Evolutionary conservation across 2,329 filamentous ascomycete species (phyloP), one percentile per base, ranked within the genome.

Genomic region (Penicillium sp.): DNA sequence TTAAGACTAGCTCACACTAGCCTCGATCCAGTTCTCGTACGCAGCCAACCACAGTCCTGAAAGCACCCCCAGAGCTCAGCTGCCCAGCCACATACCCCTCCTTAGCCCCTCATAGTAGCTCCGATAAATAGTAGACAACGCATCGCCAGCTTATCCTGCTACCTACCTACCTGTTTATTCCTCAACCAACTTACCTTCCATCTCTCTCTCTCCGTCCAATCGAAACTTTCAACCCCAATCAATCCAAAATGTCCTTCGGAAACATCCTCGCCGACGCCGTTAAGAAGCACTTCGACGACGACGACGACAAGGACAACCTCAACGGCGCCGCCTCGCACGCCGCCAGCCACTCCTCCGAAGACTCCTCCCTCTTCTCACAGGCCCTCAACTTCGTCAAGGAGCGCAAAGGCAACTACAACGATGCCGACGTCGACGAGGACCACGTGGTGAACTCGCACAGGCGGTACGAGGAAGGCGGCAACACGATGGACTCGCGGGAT

Each of bases 381-480:
- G 87, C 85, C 1, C 73, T 90, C 23, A 79, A 81, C 56, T 81
- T 84, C 73, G 77, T 91, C 45, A 67, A 75, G 11, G 65, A 71
- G 2, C 75, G 78, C 17, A 82, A 86, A 64, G 81, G 85, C 71
- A 78, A 82, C 29, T 74, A 79, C 21, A 75, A 84, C 47, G 61
- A 85, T 44, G 62, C 85, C 58, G 81, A 85, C 38, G 72, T 90
- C 19, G 84, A 91, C 67, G 87, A 90, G 73, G 75, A 86, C 55
- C 81, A 91, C 64, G 90, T 90, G 19, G 86, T 94, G 23, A 82
- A 86, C 68, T 86, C 90, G 67, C 92, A 97, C 81, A 85, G 93
- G 79, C 84, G 90, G 62, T 86, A 90, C 71, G 96, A 93, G 73
- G 79, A 82, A 19, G 56, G 49, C 7, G 65, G 64, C 1, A 19